Percentiles rank a stretch among this genome's conserved stretches.
Evolutionary conservation across 345 rosid species (phyloP).

Genomic region (Mercurialis annua): DNA sequence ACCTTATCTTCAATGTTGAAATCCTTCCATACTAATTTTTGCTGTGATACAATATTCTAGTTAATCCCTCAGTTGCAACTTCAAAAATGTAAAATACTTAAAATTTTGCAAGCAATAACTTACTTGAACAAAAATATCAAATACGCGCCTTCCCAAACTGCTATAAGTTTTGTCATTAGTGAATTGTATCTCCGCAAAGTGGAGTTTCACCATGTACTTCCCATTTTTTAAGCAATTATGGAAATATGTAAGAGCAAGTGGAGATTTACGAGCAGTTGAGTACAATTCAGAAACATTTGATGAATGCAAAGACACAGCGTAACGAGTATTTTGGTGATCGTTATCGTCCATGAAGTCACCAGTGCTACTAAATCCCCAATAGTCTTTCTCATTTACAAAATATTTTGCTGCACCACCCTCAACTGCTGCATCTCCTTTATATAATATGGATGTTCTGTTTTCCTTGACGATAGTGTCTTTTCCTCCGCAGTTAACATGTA

Average conservation of each 20-base stretch:
- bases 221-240: constrained; percentile 64
- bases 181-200: constrained; percentile 62
- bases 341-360: constrained; percentile 71
- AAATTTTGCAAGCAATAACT: constrained; percentile 7
- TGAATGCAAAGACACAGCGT: constrained; percentile 23
- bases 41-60: constrained; percentile 12
- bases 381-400: constrained; percentile 25
- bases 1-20: constrained; percentile 26
- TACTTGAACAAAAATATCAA: constrained; percentile 66
- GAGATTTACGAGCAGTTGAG: constrained; percentile 47
- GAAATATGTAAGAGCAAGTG: constrained; percentile 64
- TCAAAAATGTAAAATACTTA: neutral
- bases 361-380: constrained; percentile 72
- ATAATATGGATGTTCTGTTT: constrained; percentile 28
- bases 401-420: constrained; percentile 53
- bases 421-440: constrained; percentile 50
- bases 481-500: constrained; percentile 70
- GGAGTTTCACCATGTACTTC: constrained; percentile 42
- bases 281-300: constrained; percentile 43
- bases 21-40: constrained; percentile 18
- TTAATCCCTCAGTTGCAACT: neutral
- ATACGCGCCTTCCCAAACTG: constrained; percentile 58
- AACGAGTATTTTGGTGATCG: constrained; percentile 37
- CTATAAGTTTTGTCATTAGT: constrained; percentile 39
- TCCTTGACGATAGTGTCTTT: constrained; percentile 31